Evolutionary conservation across 2,329 filamentous ascomycete species (phyloP).

Genomic region (Daldinia sp.): DNA sequence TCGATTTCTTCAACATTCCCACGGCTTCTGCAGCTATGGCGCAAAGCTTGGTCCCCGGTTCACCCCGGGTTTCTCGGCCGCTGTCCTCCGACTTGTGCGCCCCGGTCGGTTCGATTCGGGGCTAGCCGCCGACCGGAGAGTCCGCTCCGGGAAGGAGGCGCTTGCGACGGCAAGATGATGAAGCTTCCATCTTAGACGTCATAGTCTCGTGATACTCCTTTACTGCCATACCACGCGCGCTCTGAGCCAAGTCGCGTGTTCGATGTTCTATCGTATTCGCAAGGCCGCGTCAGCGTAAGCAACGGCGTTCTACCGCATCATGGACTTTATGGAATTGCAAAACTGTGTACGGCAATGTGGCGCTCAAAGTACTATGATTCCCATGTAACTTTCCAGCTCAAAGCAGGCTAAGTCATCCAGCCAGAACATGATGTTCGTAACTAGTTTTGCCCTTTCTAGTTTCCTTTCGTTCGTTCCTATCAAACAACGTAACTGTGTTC

Average conservation of each 20-base stretch:
- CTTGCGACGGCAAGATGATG: background rate
- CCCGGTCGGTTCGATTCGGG: background rate
- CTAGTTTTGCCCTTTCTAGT: slow-evolving; percentile 17
- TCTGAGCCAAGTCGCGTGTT: slow-evolving; percentile 30
- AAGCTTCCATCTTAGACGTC: background rate
- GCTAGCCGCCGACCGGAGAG: background rate
- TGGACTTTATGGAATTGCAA: slow-evolving; percentile 24
- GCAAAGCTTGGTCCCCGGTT: background rate
- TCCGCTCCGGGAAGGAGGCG: background rate
- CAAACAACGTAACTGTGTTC: background rate
- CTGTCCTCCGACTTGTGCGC: slow-evolving; percentile 1
- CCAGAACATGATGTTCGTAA: background rate
- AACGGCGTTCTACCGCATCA: slow-evolving; percentile 42
- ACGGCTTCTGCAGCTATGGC: slow-evolving; percentile 1
- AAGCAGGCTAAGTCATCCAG: slow-evolving; percentile 31
- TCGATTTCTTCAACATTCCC: slow-evolving; percentile 20
- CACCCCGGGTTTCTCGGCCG: slow-evolving; percentile 9
- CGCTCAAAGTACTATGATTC: slow-evolving; percentile 39
- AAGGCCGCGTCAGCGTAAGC: slow-evolving; percentile 15
- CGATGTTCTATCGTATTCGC: slow-evolving; percentile 37
- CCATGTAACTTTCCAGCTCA: slow-evolving; percentile 38
- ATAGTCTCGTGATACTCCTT: background rate
- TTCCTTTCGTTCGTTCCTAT: background rate
- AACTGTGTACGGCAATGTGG: slow-evolving; percentile 23
- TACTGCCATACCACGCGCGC: slow-evolving; percentile 7